phyloP scores from a whole-genome alignment of 1,284 basidiomycete genomes.

The Austroboletus olivaceoglutinosus region DNA sequence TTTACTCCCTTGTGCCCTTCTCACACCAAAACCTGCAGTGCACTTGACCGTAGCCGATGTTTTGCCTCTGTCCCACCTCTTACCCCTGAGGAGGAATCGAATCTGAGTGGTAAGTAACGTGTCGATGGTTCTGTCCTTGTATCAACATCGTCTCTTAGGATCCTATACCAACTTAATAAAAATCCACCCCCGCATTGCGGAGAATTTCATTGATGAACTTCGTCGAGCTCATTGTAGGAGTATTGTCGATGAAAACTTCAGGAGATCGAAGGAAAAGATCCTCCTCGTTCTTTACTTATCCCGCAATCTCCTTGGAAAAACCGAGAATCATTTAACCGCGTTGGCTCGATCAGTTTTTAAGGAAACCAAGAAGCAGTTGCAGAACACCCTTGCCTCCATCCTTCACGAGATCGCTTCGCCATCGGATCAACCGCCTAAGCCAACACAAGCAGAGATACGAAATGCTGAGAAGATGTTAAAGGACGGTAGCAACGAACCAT shows the following conservation, averaged over 20 bases:
- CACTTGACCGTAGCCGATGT: conserved; percentile 19
- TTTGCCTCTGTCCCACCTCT: conserved; percentile 13
- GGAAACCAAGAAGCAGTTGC: conserved; percentile 14
- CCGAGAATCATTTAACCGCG: conserved; percentile 12
- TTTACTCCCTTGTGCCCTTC: background rate
- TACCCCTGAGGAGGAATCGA: conserved; percentile 16
- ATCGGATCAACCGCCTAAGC: conserved; percentile 4
- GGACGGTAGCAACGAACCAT: conserved; percentile 18
- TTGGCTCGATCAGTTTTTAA: conserved; percentile 16
- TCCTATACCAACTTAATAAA: conserved; percentile 17
- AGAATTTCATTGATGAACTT: conserved; percentile 22
- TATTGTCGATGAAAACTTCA: conserved; percentile 20
- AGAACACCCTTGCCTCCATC: conserved; percentile 13
- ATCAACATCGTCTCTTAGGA: conserved; percentile 6
- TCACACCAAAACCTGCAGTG: conserved; percentile 12
- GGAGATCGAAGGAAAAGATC: conserved; percentile 27
- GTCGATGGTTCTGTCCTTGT: background rate
- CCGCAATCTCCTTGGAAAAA: conserved; percentile 11
- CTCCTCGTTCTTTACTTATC: conserved; percentile 19
- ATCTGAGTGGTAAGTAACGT: conserved; percentile 10
- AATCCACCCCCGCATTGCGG: conserved; percentile 18
- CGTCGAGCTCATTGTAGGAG: conserved; percentile 16
- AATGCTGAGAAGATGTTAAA: conserved; percentile 24
- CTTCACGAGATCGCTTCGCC: conserved; percentile 11
- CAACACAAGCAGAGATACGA: conserved; percentile 10